Percentiles rank a stretch among this genome's conserved stretches.
Evolutionary conservation across 768 basidiomycete genomes (phyloP).

Genomic region (Lentinula sp.): DNA sequence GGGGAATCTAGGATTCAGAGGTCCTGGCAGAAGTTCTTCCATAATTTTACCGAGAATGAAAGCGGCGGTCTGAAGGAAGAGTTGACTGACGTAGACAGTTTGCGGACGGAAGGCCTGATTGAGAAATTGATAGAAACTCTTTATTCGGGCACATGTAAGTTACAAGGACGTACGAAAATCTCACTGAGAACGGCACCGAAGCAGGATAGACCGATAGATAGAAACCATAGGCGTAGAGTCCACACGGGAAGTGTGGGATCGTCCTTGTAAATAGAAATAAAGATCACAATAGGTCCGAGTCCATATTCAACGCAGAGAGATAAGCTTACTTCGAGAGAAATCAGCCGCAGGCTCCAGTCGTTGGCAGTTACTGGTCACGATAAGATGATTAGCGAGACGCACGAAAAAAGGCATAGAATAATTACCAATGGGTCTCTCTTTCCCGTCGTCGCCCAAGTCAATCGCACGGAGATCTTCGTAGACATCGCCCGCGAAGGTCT

Average conservation of each 20-base stretch:
- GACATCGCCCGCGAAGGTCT: slow-evolving; percentile 14
- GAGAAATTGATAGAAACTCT: background rate
- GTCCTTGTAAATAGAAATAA: slow-evolving; percentile 8
- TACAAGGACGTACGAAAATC: slow-evolving; percentile 12
- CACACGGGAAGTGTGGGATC: slow-evolving; percentile 22
- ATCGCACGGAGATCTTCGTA: slow-evolving; percentile 17
- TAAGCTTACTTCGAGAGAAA: slow-evolving; percentile 14
- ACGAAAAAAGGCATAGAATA: background rate
- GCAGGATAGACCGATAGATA: slow-evolving; percentile 19
- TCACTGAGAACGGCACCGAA: slow-evolving; percentile 25
- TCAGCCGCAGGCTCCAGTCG: slow-evolving; percentile 17
- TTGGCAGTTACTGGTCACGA: slow-evolving; percentile 12
- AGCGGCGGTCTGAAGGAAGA: slow-evolving; percentile 11
- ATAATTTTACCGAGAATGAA: slow-evolving; percentile 10
- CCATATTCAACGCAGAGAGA: background rate
- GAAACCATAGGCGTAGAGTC: slow-evolving; percentile 24
- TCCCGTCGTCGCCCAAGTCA: slow-evolving; percentile 15
- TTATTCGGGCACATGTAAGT: slow-evolving; percentile 18
- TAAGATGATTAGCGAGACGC: background rate
- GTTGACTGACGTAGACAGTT: slow-evolving; percentile 16
- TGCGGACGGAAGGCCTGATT: slow-evolving; percentile 37
- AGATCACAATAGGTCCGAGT: background rate
- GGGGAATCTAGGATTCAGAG: slow-evolving; percentile 2
- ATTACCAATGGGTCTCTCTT: slow-evolving; percentile 18
- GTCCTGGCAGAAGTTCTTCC: slow-evolving; percentile 11